Evolutionary conservation across 805 yeast genomes (phyloP), one percentile per base, ranked within the genome.

Genomic region (Barnettozyma populi): DNA sequence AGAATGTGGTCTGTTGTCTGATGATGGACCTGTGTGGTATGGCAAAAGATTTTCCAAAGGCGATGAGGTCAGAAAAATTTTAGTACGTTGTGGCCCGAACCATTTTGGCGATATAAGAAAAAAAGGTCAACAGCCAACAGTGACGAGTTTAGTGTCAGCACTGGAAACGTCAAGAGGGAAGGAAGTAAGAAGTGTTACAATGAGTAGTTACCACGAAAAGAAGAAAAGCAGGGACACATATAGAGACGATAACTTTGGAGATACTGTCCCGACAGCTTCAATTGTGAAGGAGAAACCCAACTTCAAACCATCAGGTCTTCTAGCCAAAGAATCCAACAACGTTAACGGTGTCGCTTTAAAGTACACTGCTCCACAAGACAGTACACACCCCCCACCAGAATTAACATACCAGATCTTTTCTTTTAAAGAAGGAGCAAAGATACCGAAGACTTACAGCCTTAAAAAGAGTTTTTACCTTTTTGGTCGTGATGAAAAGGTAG

Each of bases 251-350:
- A 29, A 29, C 5, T 4, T 13, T 9, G 32, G 16, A 9, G 16
- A 29, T 5, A 29, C 16, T 5, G 32, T 13, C 32, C 5, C 32
- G 11, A 35, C 16, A 3, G 7, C 21, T 7, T 14, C 37, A 14
- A 20, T 23, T 37, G 41, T 37, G 10, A 20, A 37, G 16, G 57
- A 61, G 43, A 62, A 55, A 42, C 69, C 70, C 14, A 35, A 35
- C 37, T 18, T 20, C 23, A 35, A 18, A 9, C 37, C 37, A 18
- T 70, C 78, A 1, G 78, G 78, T 1, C 50, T 71, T 4, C 52
- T 74, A 32, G 74, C 74, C 25, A 62, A 65, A 47, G 78, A 70
- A 27, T 63, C 72, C 4, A 61, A 68, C 47, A 62, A 57, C 43
- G 55, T 60, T 16, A 52, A 61, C 16, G 76, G 75, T 0, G 50